Percentiles rank a stretch among this genome's conserved stretches.
Conservation (phyloP, 805 yeast genomes). For the Tetrapisispora phaffii region DNA sequence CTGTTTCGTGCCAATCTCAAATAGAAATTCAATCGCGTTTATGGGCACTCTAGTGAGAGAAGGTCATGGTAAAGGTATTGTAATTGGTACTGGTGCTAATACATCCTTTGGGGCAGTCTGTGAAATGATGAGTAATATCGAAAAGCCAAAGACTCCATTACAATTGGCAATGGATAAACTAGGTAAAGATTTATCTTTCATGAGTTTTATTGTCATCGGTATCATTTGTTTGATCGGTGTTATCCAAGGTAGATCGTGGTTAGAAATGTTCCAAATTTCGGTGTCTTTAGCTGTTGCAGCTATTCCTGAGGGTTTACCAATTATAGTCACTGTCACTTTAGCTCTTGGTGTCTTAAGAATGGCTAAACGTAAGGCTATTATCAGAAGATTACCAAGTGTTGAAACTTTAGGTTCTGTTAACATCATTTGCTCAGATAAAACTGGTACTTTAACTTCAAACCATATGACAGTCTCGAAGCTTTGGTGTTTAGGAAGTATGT, state of each 20-base stretch:
- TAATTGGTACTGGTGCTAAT: conserved; percentile 76
- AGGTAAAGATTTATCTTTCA: conserved; percentile 79
- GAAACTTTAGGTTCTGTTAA: conserved; percentile 92
- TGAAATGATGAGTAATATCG: conserved; percentile 89
- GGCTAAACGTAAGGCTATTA: conserved; percentile 92
- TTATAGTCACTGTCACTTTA: conserved; percentile 92
- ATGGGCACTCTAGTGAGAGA: conserved; percentile 97
- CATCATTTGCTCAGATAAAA: conserved; percentile 86
- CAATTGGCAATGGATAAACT: conserved; percentile 92
- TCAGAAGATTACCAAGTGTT: conserved; percentile 86
- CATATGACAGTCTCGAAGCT: conserved; percentile 81
- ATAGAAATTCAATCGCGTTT: conserved; percentile 71
- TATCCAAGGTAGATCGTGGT: conserved; percentile 86
- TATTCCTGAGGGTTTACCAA: conserved; percentile 97
- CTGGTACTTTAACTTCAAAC: conserved; percentile 83
- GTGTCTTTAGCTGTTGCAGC: conserved; percentile 98
- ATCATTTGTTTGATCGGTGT: conserved; percentile 86
- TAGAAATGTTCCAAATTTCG: conserved; percentile 95
- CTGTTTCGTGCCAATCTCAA: conserved; percentile 45
- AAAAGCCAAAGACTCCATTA: conserved; percentile 95
- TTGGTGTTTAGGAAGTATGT: conserved; percentile 62
- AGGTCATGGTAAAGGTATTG: conserved; percentile 91
- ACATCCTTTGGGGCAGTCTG: conserved; percentile 94
- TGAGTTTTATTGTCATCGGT: conserved; percentile 82
- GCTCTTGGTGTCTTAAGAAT: conserved; percentile 94